phyloP scores from a whole-genome alignment of 768 basidiomycete species.

The Collybiopsis luxurians region DNA sequence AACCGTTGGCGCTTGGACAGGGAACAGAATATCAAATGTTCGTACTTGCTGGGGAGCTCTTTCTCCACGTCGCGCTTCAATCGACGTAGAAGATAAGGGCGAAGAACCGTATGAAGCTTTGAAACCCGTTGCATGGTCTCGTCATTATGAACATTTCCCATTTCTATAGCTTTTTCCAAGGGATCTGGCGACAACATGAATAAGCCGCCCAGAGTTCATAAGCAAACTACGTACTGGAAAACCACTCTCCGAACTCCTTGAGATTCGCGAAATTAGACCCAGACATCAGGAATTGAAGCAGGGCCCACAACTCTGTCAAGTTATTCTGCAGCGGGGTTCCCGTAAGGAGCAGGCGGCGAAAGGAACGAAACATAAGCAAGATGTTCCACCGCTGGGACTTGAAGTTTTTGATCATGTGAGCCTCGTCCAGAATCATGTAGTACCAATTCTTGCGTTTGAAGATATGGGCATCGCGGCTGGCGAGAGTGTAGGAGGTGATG shows the following conservation, averaged over 20 bases:
- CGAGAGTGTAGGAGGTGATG: constrained; percentile 91
- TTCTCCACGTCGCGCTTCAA: constrained; percentile 98
- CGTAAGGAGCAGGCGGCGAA: constrained; percentile 84
- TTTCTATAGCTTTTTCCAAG: constrained; percentile 90
- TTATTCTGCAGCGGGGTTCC: constrained; percentile 98
- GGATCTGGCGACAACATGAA: constrained; percentile 56
- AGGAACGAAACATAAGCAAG: constrained; percentile 82
- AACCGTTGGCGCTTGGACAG: constrained; percentile 93
- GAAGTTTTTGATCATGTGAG: constrained; percentile 98
- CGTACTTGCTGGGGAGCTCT: constrained; percentile 90
- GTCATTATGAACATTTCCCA: constrained; percentile 71
- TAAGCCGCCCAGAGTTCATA: background rate
- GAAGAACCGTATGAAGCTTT: constrained; percentile 91
- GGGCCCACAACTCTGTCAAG: constrained; percentile 91
- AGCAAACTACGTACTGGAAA: constrained; percentile 73
- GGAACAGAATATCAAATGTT: constrained; percentile 85
- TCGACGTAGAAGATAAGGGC: constrained; percentile 93
- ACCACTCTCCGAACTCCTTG: constrained; percentile 95
- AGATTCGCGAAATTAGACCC: constrained; percentile 86
- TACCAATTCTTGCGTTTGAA: constrained; percentile 94
- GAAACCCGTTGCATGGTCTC: constrained; percentile 82
- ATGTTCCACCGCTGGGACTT: constrained; percentile 93
- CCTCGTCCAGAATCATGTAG: constrained; percentile 95
- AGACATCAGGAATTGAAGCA: constrained; percentile 93
- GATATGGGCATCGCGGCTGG: constrained; percentile 86